Conservation (phyloP, 1,139 yeast genomes). For the Suhomyces yuchorum region DNA sequence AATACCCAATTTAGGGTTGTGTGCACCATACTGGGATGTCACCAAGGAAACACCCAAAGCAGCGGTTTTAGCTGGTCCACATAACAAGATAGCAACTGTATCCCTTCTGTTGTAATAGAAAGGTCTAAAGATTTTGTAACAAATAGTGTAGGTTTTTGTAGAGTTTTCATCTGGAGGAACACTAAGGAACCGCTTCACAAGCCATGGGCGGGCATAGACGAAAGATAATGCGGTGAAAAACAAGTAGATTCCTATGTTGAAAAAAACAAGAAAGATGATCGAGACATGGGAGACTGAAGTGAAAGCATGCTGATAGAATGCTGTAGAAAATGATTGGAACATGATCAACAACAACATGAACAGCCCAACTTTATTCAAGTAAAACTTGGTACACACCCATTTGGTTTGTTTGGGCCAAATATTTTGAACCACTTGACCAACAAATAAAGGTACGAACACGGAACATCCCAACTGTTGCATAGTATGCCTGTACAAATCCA, state of each 20-base stretch:
- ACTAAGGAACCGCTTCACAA: conserved; percentile 46
- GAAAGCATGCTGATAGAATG: conserved; percentile 81
- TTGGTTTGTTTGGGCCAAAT: conserved; percentile 64
- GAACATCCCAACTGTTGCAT: conserved; percentile 86
- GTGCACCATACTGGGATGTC: conserved; percentile 75
- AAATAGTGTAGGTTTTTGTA: conserved; percentile 41
- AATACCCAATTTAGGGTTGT: conserved; percentile 63
- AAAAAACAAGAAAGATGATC: conserved; percentile 74
- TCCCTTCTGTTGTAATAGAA: conserved; percentile 72
- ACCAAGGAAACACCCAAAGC: conserved; percentile 85
- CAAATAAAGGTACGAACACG: conserved; percentile 80
- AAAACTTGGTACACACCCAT: conserved; percentile 60
- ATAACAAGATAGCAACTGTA: conserved; percentile 76
- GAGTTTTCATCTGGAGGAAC: conserved; percentile 49
- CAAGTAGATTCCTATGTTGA: conserved; percentile 75
- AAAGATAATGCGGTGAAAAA: conserved; percentile 69
- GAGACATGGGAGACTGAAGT: conserved; percentile 67
- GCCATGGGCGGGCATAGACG: conserved; percentile 61
- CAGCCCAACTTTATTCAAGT: conserved; percentile 71
- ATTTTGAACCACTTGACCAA: conserved; percentile 83
- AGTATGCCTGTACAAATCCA: conserved; percentile 66
- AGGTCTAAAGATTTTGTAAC: conserved; percentile 53
- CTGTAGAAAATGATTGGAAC: conserved; percentile 87
- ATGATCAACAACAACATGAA: conserved; percentile 76
- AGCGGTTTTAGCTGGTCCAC: conserved; percentile 93